Evolutionary conservation across 768 basidiomycete genomes (phyloP).

Genomic region (Kondoa subrosea): DNA sequence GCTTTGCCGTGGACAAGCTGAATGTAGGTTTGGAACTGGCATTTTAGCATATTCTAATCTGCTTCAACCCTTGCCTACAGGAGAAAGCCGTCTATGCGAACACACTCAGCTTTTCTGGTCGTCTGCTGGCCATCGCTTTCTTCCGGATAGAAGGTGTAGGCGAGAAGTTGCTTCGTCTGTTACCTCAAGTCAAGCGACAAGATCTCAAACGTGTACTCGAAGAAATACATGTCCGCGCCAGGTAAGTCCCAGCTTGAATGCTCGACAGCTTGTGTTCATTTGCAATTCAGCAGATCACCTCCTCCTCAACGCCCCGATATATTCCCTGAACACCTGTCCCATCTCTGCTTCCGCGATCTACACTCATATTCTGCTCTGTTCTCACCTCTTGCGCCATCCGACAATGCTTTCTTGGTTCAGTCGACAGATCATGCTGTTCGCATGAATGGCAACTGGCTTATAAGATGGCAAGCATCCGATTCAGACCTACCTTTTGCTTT

Average conservation of each 20-base stretch:
- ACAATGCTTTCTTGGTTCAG: conserved; percentile 1
- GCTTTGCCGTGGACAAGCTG: conserved; percentile 36
- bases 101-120: conserved; percentile 35
- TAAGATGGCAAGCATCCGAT: conserved; percentile 38
- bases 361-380: conserved; percentile 26
- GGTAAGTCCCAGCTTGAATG: conserved; percentile 6
- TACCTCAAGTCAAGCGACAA: conserved; percentile 32
- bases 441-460: conserved; percentile 32
- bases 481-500: conserved; percentile 38
- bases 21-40: conserved; percentile 35
- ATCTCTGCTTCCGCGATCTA: conserved; percentile 31
- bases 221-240: conserved; percentile 19
- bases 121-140: conserved; percentile 37
- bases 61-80: neutral
- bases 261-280: rapidly evolving
- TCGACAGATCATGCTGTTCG: conserved; percentile 14
- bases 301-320: conserved; percentile 13
- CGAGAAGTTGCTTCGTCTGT: conserved; percentile 34
- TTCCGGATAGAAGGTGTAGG: conserved; percentile 37
- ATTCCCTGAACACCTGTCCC: conserved; percentile 30
- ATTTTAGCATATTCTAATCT: neutral
- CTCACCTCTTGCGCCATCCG: neutral
- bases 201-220: conserved; percentile 32
- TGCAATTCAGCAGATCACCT: conserved; percentile 6
- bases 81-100: conserved; percentile 35